Conservation (phyloP, 225 moss, liverwort and hornwort species). For the Climacium dendroides region DNA sequence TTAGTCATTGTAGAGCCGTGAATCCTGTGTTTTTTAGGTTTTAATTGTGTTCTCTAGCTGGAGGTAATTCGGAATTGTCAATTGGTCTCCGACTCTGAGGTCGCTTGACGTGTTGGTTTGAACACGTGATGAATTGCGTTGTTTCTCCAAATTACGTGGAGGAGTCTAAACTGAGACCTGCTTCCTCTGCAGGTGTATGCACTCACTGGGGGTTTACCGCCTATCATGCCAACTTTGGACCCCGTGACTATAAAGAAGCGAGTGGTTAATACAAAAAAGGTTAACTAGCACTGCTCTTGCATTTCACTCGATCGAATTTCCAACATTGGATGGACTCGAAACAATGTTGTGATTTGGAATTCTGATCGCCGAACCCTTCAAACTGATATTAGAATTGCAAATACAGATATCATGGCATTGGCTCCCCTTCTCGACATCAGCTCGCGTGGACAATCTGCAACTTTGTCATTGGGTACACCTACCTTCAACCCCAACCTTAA, state of each 20-base stretch:
- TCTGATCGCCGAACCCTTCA: not conserved
- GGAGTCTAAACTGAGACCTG: not conserved
- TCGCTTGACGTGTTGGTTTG: not conserved
- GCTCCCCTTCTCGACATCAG: conserved; percentile 89
- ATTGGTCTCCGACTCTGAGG: not conserved
- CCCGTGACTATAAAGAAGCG: conserved; percentile 61
- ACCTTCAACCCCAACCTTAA: not conserved
- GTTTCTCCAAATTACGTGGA: not conserved
- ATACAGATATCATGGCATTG: conserved; percentile 84
- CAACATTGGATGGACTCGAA: not conserved
- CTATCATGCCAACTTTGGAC: conserved; percentile 82
- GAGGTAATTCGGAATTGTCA: not conserved
- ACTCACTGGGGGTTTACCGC: conserved; percentile 90
- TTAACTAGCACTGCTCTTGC: not conserved
- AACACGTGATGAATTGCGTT: not conserved
- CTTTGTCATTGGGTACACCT: conserved; percentile 79
- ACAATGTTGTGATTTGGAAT: not conserved
- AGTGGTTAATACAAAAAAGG: conserved; percentile 60
- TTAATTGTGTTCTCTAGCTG: not conserved
- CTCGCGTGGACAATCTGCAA: conserved; percentile 71
- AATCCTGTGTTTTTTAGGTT: not conserved
- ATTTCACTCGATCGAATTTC: not conserved
- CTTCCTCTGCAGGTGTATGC: conserved; percentile 70
- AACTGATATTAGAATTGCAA: not conserved
- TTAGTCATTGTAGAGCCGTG: not conserved